phyloP scores from a whole-genome alignment of 257 asterid species.

The Salvia hispanica region DNA sequence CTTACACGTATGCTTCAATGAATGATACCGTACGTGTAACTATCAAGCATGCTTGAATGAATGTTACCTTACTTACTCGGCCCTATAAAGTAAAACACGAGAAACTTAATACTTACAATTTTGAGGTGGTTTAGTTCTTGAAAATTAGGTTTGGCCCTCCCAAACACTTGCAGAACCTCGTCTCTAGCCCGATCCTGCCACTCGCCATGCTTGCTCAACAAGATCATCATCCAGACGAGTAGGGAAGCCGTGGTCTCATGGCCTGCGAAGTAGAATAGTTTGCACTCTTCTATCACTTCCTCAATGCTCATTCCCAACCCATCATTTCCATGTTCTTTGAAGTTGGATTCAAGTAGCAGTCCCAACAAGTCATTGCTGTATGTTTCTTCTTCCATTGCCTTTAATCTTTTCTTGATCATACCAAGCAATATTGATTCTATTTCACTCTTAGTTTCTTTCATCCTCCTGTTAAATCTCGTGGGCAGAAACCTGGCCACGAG shows the following conservation, averaged over 20 bases:
- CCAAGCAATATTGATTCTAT: too few relatives aligned
- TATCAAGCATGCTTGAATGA: too few relatives aligned
- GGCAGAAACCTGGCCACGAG: too few relatives aligned
- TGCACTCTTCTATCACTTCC: not conserved
- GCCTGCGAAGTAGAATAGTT: not conserved
- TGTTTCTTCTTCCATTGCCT: too few relatives aligned
- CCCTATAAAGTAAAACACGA: not conserved
- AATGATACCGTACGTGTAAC: too few relatives aligned
- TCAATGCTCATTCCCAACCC: not conserved
- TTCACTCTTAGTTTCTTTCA: too few relatives aligned
- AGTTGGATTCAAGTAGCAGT: not conserved
- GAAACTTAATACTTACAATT: not conserved
- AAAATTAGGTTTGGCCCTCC: not conserved
- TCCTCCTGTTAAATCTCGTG: too few relatives aligned
- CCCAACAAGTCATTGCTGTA: not conserved
- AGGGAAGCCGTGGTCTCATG: not conserved
- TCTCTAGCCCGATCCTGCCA: not conserved
- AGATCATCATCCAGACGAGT: not conserved
- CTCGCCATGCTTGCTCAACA: not conserved
- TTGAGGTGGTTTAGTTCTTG: not conserved
- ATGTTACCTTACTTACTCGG: too few relatives aligned
- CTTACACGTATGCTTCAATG: too few relatives aligned
- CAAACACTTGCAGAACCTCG: not conserved
- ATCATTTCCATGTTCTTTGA: not conserved
- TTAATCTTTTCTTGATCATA: too few relatives aligned